Base-by-base conservation (phyloP, 768 basidiomycete species). In the Suillus ampliporus region DNA sequence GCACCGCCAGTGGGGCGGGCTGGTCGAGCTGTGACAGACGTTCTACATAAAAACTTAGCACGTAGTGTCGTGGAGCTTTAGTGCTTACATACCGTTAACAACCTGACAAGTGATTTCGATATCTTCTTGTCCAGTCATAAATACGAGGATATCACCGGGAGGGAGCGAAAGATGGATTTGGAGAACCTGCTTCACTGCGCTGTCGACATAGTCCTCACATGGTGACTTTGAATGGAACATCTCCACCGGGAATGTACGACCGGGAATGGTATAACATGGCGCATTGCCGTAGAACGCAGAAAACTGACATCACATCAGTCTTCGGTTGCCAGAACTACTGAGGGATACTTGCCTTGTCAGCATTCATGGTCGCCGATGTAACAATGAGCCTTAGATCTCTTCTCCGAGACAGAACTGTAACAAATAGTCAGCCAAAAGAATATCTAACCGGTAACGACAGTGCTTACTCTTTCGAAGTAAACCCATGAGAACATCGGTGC, bases 101-200 rank as follows among this genome's bases (percentile, higher is more conserved):
- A 99, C 97, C 71, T 94, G 91, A 72, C 97, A 99, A 13, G 95
- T 99, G 35, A 94, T 85, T 77, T 99, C 97, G 64, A 99, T 99
- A 74, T 99, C 97, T 78, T 99, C 97, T 78, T 99, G 97, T 41
- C 97, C 97, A 28, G 97, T 99, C 97, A 99, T 99, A 77, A 99
- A 99, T 28, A 99, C 95, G 46, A 99, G 82, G 57, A 99, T 92
- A 78, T 99, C 97, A 15, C 97, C 97, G 0, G 88, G 87, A 23
- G 97, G 95, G 19, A 91, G 84, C 2, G 97, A 95, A 44, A 99
- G 82, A 74, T 99, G 97, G 48, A 99, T 99, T 71, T 97, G 94
- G 34, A 99, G 83, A 17, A 99, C 92, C 77, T 99, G 97, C 80
- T 99, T 99, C 68, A 99, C 97, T 1, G 97, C 91, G 64, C 92